phyloP scores from a whole-genome alignment of 2,329 filamentous ascomycete genomes.

The Teratosphaeria nubilosa region DNA sequence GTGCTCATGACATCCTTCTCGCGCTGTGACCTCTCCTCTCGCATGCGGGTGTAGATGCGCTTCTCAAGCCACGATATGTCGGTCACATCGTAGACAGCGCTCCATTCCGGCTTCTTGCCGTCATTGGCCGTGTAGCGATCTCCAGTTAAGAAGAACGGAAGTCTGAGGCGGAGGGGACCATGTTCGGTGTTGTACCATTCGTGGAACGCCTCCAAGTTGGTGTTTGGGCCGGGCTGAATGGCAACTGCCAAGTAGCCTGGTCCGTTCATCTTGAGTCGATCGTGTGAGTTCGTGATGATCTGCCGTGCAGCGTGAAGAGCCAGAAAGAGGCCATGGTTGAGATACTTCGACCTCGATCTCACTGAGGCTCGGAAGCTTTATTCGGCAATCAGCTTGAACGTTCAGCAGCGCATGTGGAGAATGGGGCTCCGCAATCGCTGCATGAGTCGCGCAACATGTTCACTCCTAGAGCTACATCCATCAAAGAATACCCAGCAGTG shows the following conservation, averaged over 20 bases:
- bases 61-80: conserved; percentile 62
- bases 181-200: conserved; percentile 95
- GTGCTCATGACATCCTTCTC: conserved; percentile 50
- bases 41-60: conserved; percentile 57
- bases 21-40: conserved; percentile 41
- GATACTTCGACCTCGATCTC: background rate
- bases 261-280: conserved; percentile 6
- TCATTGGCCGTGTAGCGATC: conserved; percentile 68
- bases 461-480: too few relatives aligned
- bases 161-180: conserved; percentile 66
- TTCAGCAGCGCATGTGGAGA: background rate
- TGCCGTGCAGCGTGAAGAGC: background rate
- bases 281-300: background rate
- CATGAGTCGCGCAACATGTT: background rate
- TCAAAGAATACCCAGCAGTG: too few relatives aligned
- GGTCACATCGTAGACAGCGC: conserved; percentile 73
- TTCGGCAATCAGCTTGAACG: conserved; percentile 1
- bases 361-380: background rate
- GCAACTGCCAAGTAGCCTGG: conserved; percentile 45
- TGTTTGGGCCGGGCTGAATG: conserved; percentile 64
- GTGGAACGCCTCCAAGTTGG: conserved; percentile 63
- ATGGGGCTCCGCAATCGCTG: background rate
- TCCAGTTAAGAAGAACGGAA: conserved; percentile 66
- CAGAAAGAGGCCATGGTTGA: background rate
- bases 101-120: conserved; percentile 53